Base-by-base conservation (phyloP, 148 eudicot genomes). In the Dianthus caryophyllus region DNA sequence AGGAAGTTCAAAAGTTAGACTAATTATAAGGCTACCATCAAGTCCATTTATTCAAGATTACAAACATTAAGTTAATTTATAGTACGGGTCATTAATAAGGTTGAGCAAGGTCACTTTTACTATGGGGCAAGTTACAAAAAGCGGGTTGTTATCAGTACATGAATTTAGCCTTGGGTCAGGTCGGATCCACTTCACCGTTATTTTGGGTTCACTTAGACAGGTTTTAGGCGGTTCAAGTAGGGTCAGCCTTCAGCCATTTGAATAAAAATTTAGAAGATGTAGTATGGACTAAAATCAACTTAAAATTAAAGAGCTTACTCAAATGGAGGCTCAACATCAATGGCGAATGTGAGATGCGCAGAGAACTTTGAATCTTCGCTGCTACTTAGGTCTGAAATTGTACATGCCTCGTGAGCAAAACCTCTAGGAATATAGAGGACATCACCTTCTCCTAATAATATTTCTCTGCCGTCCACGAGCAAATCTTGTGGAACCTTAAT, bases 371-470 rank as follows among this genome's bases (percentile, higher is more conserved):
- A 60, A 63, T 36, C 68, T 15, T 57, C 61, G 36, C 57, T 67
- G 25, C 64, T 60, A 62, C 77, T 76, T 49, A 47, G 68, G 61
- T 68, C 80, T 61, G 57, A 27, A 66, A 66, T 36, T 14, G 97
- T 91, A 47, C 77, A 72, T 38, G 97, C 97, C 81, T 91, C 79
- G 20, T 91, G 97, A 73, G 85, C 86, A 55, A 83, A 77, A 76
- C 97, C 97, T 82, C 97, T 85, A 61, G 97, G 97, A 72, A 91
- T 79, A 81, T 91, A 91, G 36, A 91, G 75, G 66, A 91, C 73
- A 74, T 88, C 97, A 71, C 97, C 97, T 83, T 85, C 90, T 67
- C 67, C 73, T 70, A 91, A 74, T 67, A 83, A 59, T 61, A 88
- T 71, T 22, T 85, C 75, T 55, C 38, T 66, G 58, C 70, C 75